phyloP scores from a whole-genome alignment of 2,329 filamentous ascomycete genomes.

The Trichoderma sp. region DNA sequence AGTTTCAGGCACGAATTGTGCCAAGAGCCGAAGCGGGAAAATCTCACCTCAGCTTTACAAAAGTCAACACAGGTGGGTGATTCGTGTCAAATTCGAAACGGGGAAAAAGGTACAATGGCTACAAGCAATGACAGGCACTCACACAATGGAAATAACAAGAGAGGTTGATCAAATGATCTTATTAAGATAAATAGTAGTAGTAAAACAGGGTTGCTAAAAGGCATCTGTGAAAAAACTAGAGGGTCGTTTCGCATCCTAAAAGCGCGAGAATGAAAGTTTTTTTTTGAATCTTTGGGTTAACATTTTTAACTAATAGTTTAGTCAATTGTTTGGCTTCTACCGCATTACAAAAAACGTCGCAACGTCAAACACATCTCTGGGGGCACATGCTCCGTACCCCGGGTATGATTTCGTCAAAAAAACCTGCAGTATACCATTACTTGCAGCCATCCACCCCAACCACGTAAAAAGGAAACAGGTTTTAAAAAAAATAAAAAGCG shows the following conservation, averaged over 20 bases:
- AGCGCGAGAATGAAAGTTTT: constrained; percentile 1
- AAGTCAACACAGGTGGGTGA: neutral
- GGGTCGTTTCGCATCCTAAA: constrained; percentile 9
- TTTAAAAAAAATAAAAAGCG: neutral
- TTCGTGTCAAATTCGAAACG: neutral
- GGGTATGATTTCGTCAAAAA: constrained; percentile 24
- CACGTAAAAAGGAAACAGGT: constrained; percentile 14
- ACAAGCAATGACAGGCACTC: neutral
- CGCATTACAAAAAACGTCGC: constrained; percentile 23
- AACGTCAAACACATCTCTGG: constrained; percentile 18
- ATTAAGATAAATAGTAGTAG: constrained; percentile 15
- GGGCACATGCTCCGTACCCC: constrained; percentile 8
- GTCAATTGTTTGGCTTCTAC: constrained; percentile 18
- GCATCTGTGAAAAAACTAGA: neutral
- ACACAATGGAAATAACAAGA: neutral
- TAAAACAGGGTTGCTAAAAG: constrained; percentile 13
- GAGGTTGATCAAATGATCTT: constrained; percentile 15
- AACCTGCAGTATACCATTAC: constrained; percentile 17
- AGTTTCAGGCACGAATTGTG: neutral
- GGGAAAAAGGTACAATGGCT: neutral
- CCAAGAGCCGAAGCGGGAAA: neutral
- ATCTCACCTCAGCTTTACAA: constrained; percentile 10
- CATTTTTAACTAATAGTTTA: constrained; percentile 15
- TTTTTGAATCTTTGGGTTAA: constrained; percentile 9
- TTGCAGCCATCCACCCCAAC: constrained; percentile 18